Evolutionary conservation across 306 rosid genomes (phyloP).

Genomic region (Fragaria ananassa): DNA sequence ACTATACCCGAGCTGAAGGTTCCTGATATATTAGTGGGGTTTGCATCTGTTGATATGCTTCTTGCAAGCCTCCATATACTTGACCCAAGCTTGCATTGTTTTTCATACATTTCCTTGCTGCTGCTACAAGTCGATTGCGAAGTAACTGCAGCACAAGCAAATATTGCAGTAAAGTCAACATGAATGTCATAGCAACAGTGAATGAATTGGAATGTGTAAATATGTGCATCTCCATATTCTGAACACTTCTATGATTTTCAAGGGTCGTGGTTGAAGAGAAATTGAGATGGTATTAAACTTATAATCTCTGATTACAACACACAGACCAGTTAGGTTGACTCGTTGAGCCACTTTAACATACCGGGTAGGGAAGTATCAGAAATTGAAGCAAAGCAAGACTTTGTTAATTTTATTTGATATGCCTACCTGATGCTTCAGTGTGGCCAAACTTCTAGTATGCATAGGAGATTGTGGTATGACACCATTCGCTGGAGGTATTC

Average conservation of each 20-base stretch:
- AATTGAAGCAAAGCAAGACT: not conserved
- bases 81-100: slow-evolving; percentile 58
- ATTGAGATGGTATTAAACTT: not conserved
- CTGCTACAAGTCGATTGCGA: slow-evolving; percentile 49
- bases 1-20: slow-evolving; percentile 45
- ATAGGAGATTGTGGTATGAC: slow-evolving; percentile 90
- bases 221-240: not conserved
- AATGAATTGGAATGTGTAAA: not conserved
- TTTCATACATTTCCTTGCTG: slow-evolving; percentile 51
- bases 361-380: not conserved
- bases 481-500: slow-evolving; percentile 82
- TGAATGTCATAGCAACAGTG: not conserved
- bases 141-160: slow-evolving; percentile 47
- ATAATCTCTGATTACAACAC: not conserved
- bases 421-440: slow-evolving; percentile 72
- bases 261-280: not conserved
- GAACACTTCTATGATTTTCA: not conserved
- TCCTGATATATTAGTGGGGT: slow-evolving; percentile 55
- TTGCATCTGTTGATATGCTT: slow-evolving; percentile 72
- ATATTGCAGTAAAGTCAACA: slow-evolving; percentile 5
- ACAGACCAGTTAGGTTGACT: not conserved
- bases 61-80: slow-evolving; percentile 69
- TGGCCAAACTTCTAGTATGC: slow-evolving; percentile 81
- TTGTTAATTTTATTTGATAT: not conserved
- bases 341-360: not conserved